Evolutionary conservation across 768 basidiomycete species (phyloP).

Genomic region (Paxillus involutus): DNA sequence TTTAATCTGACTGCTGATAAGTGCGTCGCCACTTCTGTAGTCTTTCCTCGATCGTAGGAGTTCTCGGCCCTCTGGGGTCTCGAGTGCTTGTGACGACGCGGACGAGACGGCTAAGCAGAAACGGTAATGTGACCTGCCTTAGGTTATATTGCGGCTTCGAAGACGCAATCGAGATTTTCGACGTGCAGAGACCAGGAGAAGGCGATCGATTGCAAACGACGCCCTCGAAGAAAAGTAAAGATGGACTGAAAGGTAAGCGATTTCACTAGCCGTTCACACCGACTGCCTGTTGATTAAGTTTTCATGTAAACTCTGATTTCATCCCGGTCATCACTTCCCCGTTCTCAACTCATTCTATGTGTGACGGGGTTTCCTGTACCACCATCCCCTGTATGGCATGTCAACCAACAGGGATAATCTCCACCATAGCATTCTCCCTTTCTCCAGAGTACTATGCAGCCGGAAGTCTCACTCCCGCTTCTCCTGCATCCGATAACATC

Average conservation of each 20-base stretch:
- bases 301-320: not conserved
- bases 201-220: conserved; percentile 71
- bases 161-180: conserved; percentile 84
- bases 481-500: conserved; percentile 50
- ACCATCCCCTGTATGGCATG: not conserved
- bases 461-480: conserved; percentile 62
- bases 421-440: conserved; percentile 76
- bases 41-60: no score
- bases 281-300: not conserved
- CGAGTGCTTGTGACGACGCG: not conserved
- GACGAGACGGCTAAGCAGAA: not conserved
- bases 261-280: not conserved
- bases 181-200: conserved; percentile 69
- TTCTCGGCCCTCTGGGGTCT: not conserved
- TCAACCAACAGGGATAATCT: conserved; percentile 71
- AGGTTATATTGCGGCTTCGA: conserved; percentile 86
- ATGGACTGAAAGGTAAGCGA: conserved; percentile 81
- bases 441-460: conserved; percentile 73
- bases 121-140: not conserved
- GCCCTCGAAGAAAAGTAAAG: conserved; percentile 73
- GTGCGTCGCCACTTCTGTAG: conserved; percentile 35
- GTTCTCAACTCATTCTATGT: no score
- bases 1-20: conserved; percentile 71
- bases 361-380: no score
- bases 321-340: no score